Evolutionary conservation across 2,329 filamentous ascomycete genomes (phyloP).

Genomic region (Hypoxylon rubiginosum): DNA sequence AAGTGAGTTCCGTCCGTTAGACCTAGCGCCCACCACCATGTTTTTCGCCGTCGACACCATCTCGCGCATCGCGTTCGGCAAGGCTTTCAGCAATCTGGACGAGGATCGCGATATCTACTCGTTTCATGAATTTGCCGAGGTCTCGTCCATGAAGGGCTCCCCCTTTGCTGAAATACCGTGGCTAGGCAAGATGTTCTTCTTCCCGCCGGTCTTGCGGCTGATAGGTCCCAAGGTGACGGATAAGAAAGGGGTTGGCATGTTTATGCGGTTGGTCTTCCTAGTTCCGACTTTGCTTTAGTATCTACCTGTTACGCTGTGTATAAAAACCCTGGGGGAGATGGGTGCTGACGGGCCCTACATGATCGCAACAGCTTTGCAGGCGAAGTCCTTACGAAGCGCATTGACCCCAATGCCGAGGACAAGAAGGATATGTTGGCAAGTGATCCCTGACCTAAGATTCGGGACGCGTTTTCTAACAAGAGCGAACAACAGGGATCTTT

Average conservation of each 20-base stretch:
- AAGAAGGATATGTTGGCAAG: slow-evolving; percentile 38
- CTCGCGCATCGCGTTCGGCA: slow-evolving; percentile 42
- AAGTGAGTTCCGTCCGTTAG: slow-evolving; percentile 21
- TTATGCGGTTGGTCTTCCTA: slow-evolving; percentile 40
- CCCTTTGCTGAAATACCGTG: slow-evolving; percentile 40
- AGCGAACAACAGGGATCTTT: slow-evolving; percentile 43
- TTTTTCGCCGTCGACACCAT: slow-evolving; percentile 46
- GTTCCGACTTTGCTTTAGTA: background rate
- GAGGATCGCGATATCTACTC: slow-evolving; percentile 39
- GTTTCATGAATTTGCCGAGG: slow-evolving; percentile 32
- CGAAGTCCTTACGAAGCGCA: background rate
- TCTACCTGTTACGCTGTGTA: no score
- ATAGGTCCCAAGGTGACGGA: slow-evolving; percentile 43
- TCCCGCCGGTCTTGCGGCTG: slow-evolving; percentile 29
- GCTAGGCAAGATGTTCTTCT: slow-evolving; percentile 39
- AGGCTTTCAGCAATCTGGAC: slow-evolving; percentile 45
- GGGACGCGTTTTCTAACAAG: background rate
- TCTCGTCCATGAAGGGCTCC: slow-evolving; percentile 11
- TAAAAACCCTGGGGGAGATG: background rate
- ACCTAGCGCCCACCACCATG: slow-evolving; percentile 34
- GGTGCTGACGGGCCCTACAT: background rate
- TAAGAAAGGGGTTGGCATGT: slow-evolving; percentile 31
- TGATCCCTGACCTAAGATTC: background rate
- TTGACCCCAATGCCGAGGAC: background rate
- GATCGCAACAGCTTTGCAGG: background rate